These are phyloP conservation scores for Neoascochyta sp. DNA, from an alignment of 2,329 filamentous ascomycete genomes.

Conservation along the genomic window DNA sequence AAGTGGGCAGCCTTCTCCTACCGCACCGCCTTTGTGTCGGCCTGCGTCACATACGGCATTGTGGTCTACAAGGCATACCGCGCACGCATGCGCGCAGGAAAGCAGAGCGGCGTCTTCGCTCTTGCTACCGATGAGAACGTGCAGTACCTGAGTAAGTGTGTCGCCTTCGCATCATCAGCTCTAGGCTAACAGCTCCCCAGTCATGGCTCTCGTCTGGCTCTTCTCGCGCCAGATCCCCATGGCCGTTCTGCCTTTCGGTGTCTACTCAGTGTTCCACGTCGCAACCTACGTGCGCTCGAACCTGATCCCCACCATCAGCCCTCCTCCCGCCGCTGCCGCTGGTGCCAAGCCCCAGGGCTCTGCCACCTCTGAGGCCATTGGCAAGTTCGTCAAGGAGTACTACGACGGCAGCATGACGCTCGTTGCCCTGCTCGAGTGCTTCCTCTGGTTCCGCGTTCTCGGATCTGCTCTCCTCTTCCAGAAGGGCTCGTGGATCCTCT, in stretches of 20 bases:
- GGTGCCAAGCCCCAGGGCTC: constrained; percentile 56
- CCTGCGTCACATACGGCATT: constrained; percentile 90
- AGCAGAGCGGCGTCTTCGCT: constrained; percentile 60
- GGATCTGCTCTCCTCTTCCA: constrained; percentile 81
- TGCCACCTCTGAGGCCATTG: constrained; percentile 76
- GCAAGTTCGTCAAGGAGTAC: constrained; percentile 94
- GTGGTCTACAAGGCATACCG: constrained; percentile 98
- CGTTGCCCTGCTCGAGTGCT: constrained; percentile 83
- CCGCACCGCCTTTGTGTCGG: constrained; percentile 83
- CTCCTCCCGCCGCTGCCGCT: constrained; percentile 54
- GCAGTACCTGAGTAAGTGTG: constrained; percentile 81
- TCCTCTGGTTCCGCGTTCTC: constrained; percentile 78
- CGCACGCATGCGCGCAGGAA: constrained; percentile 72
- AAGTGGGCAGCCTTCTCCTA: constrained; percentile 78
- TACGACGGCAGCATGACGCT: constrained; percentile 95
- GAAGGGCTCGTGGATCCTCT: constrained; percentile 84
- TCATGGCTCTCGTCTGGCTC: constrained; percentile 93
- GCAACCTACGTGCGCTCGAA: constrained; percentile 94
- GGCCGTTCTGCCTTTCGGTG: constrained; percentile 86
- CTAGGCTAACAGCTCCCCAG: constrained; percentile 48
- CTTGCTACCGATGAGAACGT: constrained; percentile 90
- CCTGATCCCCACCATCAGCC: constrained; percentile 80
- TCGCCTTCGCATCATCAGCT: constrained; percentile 14
- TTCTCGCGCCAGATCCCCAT: constrained; percentile 83
- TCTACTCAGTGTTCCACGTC: constrained; percentile 98